Conservation (phyloP, 768 basidiomycete genomes). For the Mycena metata region DNA sequence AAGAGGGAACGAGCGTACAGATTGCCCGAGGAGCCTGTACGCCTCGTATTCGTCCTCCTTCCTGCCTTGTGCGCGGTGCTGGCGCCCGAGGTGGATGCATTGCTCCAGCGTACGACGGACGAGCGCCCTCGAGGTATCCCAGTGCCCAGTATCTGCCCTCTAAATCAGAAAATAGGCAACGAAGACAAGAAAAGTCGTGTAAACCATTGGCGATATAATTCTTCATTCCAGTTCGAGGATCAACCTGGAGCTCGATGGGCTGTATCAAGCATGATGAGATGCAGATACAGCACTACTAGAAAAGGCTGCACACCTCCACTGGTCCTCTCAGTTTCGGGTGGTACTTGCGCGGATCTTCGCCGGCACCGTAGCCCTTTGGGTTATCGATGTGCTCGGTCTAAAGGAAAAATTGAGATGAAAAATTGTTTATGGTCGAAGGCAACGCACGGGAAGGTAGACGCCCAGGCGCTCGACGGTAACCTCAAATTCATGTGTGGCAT, state of each 20-base stretch:
- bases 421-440: neutral
- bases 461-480: slow-evolving; percentile 87
- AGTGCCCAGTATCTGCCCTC: slow-evolving; percentile 70
- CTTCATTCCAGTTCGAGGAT: slow-evolving; percentile 92
- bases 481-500: slow-evolving; percentile 88
- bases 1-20: slow-evolving; percentile 53
- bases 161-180: neutral
- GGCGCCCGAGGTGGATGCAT: slow-evolving; percentile 85
- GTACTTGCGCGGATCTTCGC: slow-evolving; percentile 85
- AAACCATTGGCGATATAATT: slow-evolving; percentile 91
- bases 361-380: slow-evolving; percentile 89
- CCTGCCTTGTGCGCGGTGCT: slow-evolving; percentile 66
- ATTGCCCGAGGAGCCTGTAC: slow-evolving; percentile 83
- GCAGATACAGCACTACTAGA: neutral
- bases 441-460: slow-evolving; percentile 82
- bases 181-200: neutral
- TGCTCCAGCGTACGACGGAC: slow-evolving; percentile 79
- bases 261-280: slow-evolving; percentile 42
- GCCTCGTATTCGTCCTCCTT: slow-evolving; percentile 84
- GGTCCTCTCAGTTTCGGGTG: slow-evolving; percentile 85
- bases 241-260: slow-evolving; percentile 88
- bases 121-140: slow-evolving; percentile 90
- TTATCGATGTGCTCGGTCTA: slow-evolving; percentile 93
- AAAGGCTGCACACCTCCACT: slow-evolving; percentile 65
- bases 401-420: neutral